Conservation (phyloP, 2,329 filamentous ascomycete genomes). For the Clonostachys sp. region DNA sequence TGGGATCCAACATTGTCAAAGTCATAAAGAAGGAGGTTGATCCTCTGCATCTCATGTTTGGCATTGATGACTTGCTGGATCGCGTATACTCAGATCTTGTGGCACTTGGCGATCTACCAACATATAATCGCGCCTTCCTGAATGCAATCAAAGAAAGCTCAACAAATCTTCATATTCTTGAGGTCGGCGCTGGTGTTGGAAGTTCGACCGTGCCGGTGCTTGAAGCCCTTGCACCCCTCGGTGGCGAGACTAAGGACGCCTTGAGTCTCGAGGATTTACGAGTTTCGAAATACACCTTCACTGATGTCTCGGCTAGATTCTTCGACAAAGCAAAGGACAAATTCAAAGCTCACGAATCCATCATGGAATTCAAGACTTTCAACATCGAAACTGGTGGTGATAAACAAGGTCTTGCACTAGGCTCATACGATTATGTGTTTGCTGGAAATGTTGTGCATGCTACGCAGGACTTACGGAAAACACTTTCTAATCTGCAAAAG, state of each 20-base stretch:
- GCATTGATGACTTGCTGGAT: no score
- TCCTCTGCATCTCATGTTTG: no score
- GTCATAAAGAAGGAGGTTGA: no score
- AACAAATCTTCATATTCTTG: slow-evolving; percentile 24
- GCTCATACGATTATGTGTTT: slow-evolving; percentile 18
- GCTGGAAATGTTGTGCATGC: slow-evolving; percentile 22
- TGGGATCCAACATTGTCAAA: no score
- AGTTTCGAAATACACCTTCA: slow-evolving; percentile 14
- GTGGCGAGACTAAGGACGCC: no score
- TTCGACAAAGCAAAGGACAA: slow-evolving; percentile 12
- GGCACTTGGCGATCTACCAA: no score
- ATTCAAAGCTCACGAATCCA: slow-evolving; percentile 5
- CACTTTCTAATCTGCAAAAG: slow-evolving; percentile 12
- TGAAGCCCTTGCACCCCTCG: no score
- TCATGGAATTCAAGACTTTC: slow-evolving; percentile 16
- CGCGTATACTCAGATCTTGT: no score
- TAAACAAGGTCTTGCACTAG: slow-evolving; percentile 17
- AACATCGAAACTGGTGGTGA: slow-evolving; percentile 20
- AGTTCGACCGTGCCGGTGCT: slow-evolving; percentile 13
- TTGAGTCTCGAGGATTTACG: no score
- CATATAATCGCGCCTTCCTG: slow-evolving; percentile 6
- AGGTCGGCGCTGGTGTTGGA: slow-evolving; percentile 34
- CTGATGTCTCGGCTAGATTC: slow-evolving; percentile 20
- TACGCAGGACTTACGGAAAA: slow-evolving; percentile 11
- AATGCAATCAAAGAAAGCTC: slow-evolving; percentile 14